A percentile compares a stretch with the other conserved stretches of the same genome.
These are phyloP conservation scores for Entophlyctis luteolus DNA, from an alignment of 192 early-diverging fungal genomes.

Conservation along the genomic window DNA sequence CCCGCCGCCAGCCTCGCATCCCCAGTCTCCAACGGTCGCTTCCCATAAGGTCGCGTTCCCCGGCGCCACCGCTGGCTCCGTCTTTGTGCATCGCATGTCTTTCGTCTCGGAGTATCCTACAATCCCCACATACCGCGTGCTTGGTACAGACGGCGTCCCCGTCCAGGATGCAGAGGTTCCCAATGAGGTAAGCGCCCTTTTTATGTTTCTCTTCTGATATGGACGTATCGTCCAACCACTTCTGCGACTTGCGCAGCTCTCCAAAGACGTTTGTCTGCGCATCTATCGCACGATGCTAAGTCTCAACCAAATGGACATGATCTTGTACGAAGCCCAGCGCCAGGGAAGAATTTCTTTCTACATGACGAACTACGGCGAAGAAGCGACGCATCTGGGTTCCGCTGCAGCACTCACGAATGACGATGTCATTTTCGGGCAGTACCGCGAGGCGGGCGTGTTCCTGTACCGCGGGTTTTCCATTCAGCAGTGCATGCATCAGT, in stretches of 20 bases:
- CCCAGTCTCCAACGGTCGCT: not conserved
- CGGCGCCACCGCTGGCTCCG: slow-evolving; percentile 43
- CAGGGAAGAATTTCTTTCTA: slow-evolving; percentile 98
- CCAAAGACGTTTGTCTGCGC: slow-evolving; percentile 69
- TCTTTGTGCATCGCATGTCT: slow-evolving; percentile 47
- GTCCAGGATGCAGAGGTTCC: slow-evolving; percentile 67
- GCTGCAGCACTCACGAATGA: slow-evolving; percentile 81
- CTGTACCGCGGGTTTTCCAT: slow-evolving; percentile 93
- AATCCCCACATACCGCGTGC: slow-evolving; percentile 88
- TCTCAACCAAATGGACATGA: slow-evolving; percentile 78
- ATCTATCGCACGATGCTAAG: slow-evolving; percentile 91
- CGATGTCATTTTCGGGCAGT: slow-evolving; percentile 93
- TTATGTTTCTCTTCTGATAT: not conserved
- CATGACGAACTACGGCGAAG: slow-evolving; percentile 99
- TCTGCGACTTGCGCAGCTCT: slow-evolving; percentile 48
- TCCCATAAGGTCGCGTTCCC: slow-evolving; percentile 37
- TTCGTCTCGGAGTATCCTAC: slow-evolving; percentile 42
- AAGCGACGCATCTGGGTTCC: slow-evolving; percentile 84
- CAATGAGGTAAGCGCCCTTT: slow-evolving; percentile 36
- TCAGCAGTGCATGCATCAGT: slow-evolving; percentile 95
- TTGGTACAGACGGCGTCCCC: slow-evolving; percentile 82
- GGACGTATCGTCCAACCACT: not conserved
- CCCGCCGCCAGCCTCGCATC: not conserved
- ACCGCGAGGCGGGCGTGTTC: slow-evolving; percentile 91
- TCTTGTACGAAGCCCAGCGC: slow-evolving; percentile 97